phyloP scores from a whole-genome alignment of 202 grass and related monocot genomes.

The Cymbopogon flexuosus region DNA sequence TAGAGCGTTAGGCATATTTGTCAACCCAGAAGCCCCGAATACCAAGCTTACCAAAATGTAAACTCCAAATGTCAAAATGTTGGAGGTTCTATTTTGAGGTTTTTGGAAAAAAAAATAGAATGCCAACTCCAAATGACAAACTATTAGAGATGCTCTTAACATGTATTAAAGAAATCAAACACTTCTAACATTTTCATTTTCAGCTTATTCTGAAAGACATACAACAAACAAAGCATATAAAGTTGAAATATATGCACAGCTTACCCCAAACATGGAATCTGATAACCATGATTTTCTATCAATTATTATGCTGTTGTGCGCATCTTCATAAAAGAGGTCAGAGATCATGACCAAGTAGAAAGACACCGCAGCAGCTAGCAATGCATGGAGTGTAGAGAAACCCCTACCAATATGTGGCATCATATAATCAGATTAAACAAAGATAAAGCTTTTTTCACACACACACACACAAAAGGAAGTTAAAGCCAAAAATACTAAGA shows the following conservation, averaged over 20 bases:
- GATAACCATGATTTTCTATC: conserved; percentile 61
- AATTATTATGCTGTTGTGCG: conserved; percentile 34
- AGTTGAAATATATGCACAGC: neutral
- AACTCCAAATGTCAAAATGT: too few species aligned
- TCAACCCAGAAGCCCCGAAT: too few species aligned
- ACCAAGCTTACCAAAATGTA: too few species aligned
- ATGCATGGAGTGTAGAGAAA: conserved; percentile 72
- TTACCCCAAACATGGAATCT: conserved; percentile 63
- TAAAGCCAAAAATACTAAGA: neutral
- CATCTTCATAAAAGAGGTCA: conserved; percentile 47
- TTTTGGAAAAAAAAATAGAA: too few species aligned
- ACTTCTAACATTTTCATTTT: neutral
- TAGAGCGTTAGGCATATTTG: too few species aligned
- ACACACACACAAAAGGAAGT: too few species aligned
- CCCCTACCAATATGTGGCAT: conserved; percentile 31
- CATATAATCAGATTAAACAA: neutral
- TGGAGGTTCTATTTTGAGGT: too few species aligned
- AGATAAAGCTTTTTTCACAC: neutral
- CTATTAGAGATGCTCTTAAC: neutral
- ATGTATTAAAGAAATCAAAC: neutral
- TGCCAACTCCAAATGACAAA: too few species aligned
- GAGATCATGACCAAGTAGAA: conserved; percentile 62
- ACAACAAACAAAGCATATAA: neutral
- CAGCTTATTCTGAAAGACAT: neutral
- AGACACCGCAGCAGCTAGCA: conserved; percentile 46